Conservation (phyloP, 2,329 filamentous ascomycete species). For the Penicillium brasilianum region DNA sequence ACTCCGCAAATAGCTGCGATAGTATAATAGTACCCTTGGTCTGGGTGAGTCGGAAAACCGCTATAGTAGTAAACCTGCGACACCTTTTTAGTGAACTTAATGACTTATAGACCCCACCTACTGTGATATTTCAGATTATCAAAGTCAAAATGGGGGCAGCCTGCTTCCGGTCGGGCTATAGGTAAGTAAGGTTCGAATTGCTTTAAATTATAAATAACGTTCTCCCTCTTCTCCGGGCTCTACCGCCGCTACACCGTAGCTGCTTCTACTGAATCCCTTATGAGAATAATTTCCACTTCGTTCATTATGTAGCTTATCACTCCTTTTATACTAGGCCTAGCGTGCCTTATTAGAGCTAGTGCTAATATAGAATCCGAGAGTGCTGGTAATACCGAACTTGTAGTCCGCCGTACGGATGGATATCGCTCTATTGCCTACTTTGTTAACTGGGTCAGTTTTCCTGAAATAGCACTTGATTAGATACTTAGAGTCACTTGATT, state of each 20-base stretch:
- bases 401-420: not conserved
- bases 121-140: not conserved
- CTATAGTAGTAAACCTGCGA: not conserved
- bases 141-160: not conserved
- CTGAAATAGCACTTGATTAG: too few species aligned
- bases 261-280: not conserved
- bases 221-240: not conserved
- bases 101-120: not conserved
- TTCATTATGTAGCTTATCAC: not conserved
- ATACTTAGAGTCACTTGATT: not conserved
- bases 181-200: not conserved
- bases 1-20: not conserved
- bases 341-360: not conserved
- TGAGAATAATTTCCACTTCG: not conserved
- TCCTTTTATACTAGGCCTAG: not conserved
- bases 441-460: conserved; percentile 50
- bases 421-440: conserved; percentile 50
- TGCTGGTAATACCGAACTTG: not conserved
- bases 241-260: not conserved
- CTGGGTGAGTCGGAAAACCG: not conserved
- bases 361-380: not conserved
- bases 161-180: not conserved
- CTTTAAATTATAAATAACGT: not conserved
- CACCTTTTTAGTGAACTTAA: not conserved
- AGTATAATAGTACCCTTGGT: conserved; percentile 1